These are phyloP conservation scores for Fistulina hepatica DNA, from an alignment of 1,284 basidiomycete species.

Conservation along the genomic window DNA sequence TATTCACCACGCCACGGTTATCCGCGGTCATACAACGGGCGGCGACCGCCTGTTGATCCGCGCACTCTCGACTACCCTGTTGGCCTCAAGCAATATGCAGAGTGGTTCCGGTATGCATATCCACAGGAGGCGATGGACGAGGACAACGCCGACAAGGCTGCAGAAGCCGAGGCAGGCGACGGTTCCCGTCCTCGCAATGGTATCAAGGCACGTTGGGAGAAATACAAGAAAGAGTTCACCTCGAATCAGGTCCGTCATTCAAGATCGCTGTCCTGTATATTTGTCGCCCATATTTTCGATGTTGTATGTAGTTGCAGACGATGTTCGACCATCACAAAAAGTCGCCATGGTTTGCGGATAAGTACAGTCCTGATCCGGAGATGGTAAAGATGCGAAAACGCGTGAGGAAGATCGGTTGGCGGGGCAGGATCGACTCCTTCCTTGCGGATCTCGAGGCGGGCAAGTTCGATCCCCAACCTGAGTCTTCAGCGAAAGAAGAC, in stretches of 20 bases:
- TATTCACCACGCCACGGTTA: conserved; percentile 56
- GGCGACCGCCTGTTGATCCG: conserved; percentile 66
- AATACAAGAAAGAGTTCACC: conserved; percentile 83
- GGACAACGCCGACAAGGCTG: conserved; percentile 68
- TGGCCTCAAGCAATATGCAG: conserved; percentile 75
- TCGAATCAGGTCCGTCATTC: conserved; percentile 61
- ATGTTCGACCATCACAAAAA: conserved; percentile 88
- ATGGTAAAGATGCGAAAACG: conserved; percentile 58
- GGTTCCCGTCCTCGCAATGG: conserved; percentile 72
- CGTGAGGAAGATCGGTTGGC: conserved; percentile 75
- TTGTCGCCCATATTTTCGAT: conserved; percentile 25
- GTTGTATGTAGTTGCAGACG: conserved; percentile 65
- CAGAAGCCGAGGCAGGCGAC: conserved; percentile 69
- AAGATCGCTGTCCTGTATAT: no score
- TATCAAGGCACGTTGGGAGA: conserved; percentile 75
- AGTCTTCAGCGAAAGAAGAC: conserved; percentile 33
- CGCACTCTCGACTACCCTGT: conserved; percentile 76
- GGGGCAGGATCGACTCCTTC: conserved; percentile 60
- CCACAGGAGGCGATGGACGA: conserved; percentile 70
- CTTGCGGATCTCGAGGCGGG: conserved; percentile 71
- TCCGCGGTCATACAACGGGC: conserved; percentile 37
- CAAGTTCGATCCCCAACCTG: conserved; percentile 67
- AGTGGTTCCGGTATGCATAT: conserved; percentile 79
- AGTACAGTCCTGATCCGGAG: conserved; percentile 73
- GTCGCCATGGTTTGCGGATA: conserved; percentile 90